Conservation (phyloP, 1,284 basidiomycete species). For the Apiotrichum gamsii region DNA sequence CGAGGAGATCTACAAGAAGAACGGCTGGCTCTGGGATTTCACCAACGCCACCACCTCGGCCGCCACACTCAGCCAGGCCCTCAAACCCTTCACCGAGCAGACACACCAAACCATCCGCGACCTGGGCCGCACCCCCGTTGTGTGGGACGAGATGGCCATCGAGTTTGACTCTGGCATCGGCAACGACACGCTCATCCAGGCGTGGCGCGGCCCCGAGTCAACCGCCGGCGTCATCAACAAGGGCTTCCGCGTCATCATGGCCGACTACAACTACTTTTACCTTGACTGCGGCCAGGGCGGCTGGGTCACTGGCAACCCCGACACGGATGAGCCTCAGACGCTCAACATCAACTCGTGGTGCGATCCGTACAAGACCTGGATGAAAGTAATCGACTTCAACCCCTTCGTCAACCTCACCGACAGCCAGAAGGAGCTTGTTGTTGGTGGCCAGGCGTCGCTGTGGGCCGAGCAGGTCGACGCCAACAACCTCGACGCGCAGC, state of each 20-base stretch:
- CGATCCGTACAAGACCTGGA: constrained; percentile 71
- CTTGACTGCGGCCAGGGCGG: constrained; percentile 73
- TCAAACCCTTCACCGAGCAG: constrained; percentile 57
- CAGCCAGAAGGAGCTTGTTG: constrained; percentile 53
- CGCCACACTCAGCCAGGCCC: constrained; percentile 60
- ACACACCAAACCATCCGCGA: constrained; percentile 52
- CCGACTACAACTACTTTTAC: constrained; percentile 68
- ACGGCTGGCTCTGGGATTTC: constrained; percentile 46
- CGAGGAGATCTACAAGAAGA: constrained; percentile 51
- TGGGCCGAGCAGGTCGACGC: constrained; percentile 72
- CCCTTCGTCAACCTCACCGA: too few species aligned
- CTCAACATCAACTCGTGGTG: constrained; percentile 54
- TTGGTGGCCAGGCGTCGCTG: constrained; percentile 61
- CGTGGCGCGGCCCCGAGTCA: constrained; percentile 63
- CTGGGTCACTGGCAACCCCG: constrained; percentile 61
- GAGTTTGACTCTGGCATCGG: constrained; percentile 57
- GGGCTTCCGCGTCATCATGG: constrained; percentile 61
- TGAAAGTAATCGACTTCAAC: constrained; percentile 55
- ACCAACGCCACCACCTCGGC: too few species aligned
- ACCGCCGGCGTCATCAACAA: constrained; percentile 57
- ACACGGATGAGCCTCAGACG: constrained; percentile 31
- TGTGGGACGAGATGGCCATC: constrained; percentile 64
- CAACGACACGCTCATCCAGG: constrained; percentile 63
- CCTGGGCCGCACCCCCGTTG: constrained; percentile 57
- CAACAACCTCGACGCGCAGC: constrained; percentile 62